Evolutionary conservation across 1,284 basidiomycete species (phyloP).

Genomic region (Vanrija sp.): DNA sequence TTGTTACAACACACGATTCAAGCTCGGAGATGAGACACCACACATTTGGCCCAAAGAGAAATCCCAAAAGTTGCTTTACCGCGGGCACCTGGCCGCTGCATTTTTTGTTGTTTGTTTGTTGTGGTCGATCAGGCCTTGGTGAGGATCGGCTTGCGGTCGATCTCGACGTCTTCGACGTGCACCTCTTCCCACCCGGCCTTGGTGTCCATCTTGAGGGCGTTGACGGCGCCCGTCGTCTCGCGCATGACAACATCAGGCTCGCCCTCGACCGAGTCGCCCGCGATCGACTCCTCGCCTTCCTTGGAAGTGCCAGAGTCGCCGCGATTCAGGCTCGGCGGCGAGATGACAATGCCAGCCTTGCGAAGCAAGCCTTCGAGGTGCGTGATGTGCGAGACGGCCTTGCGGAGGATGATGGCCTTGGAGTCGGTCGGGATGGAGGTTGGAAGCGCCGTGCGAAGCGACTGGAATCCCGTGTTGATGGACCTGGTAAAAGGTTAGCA

Average conservation of each 20-base stretch:
- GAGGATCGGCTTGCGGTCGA: slow-evolving; percentile 10
- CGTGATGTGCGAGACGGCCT: slow-evolving; percentile 40
- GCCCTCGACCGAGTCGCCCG: slow-evolving; percentile 5
- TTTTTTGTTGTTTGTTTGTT: background rate
- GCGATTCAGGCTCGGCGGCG: background rate
- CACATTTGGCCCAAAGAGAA: too few relatives aligned
- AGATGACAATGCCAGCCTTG: slow-evolving; percentile 19
- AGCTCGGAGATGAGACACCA: too few relatives aligned
- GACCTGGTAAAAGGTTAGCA: slow-evolving; percentile 25
- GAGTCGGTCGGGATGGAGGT: slow-evolving; percentile 36
- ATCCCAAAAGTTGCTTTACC: too few relatives aligned
- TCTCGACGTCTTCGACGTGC: slow-evolving; percentile 16
- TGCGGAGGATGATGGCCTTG: slow-evolving; percentile 44
- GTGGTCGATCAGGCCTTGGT: too few relatives aligned
- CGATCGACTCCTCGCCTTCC: slow-evolving; percentile 8
- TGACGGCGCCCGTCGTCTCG: slow-evolving; percentile 7
- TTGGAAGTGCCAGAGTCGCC: background rate
- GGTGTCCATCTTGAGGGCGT: slow-evolving; percentile 7
- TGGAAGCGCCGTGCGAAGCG: slow-evolving; percentile 33
- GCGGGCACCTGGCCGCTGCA: background rate
- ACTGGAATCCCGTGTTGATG: slow-evolving; percentile 42
- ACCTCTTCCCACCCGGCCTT: slow-evolving; percentile 4
- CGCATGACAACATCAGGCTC: slow-evolving; percentile 9
- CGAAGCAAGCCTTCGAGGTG: slow-evolving; percentile 34
- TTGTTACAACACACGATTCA: too few relatives aligned